Percentiles rank a stretch among this genome's conserved stretches.
Conservation (phyloP, 257 asterid species). For the Salvia splendens region DNA sequence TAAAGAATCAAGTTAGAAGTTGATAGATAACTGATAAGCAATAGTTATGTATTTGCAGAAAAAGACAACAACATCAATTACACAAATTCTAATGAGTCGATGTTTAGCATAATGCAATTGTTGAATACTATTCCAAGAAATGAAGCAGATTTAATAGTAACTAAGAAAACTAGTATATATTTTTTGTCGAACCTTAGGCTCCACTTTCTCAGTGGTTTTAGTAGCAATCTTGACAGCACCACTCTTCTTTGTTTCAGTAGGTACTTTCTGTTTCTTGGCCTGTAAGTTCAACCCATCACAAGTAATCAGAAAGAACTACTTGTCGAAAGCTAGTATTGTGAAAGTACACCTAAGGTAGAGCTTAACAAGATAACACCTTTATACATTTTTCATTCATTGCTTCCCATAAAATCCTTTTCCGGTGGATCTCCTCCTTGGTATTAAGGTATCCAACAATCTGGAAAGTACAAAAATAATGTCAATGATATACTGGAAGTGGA, state of each 20-base stretch:
- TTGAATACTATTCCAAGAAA: background rate
- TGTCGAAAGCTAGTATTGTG: background rate
- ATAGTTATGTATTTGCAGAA: background rate
- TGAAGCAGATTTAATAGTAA: constrained; percentile 12
- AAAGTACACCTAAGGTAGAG: constrained; percentile 24
- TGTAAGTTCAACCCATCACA: constrained; percentile 34
- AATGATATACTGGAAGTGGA: constrained; percentile 21
- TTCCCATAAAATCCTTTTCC: constrained; percentile 65
- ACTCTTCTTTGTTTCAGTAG: constrained; percentile 38
- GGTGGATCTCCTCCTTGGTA: constrained; percentile 48
- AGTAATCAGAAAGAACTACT: constrained; percentile 22
- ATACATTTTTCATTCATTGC: constrained; percentile 40
- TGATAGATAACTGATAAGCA: constrained; percentile 1
- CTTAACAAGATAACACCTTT: constrained; percentile 40
- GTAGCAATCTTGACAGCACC: constrained; percentile 38
- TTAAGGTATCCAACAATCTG: constrained; percentile 61
- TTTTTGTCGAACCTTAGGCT: constrained; percentile 35
- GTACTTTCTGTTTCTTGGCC: constrained; percentile 50
- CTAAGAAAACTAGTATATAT: constrained; percentile 6
- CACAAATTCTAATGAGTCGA: background rate
- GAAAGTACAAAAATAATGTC: constrained; percentile 25
- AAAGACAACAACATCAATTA: constrained; percentile 12
- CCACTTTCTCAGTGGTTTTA: constrained; percentile 38
- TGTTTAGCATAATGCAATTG: background rate
- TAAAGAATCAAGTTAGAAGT: constrained; percentile 19